These are phyloP conservation scores for Fusarium zealandicum DNA, from an alignment of 2,329 filamentous ascomycete species.

Conservation along the genomic window DNA sequence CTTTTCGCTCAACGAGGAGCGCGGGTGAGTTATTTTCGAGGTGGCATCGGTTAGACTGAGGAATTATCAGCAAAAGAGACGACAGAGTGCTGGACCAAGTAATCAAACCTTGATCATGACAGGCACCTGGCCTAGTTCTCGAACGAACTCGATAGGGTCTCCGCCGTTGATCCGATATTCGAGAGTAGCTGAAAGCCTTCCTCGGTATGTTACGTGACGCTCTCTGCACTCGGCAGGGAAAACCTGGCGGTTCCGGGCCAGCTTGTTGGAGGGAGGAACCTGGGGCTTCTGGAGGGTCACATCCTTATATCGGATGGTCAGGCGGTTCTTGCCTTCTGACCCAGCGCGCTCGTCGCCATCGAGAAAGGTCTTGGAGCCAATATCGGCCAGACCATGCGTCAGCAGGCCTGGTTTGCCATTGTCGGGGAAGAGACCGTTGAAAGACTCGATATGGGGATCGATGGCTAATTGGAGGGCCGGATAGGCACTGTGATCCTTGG, in stretches of 20 bases:
- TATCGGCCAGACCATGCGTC: conserved; percentile 81
- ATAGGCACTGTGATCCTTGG: conserved; percentile 86
- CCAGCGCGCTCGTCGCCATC: conserved; percentile 76
- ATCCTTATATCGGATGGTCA: conserved; percentile 81
- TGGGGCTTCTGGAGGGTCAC: conserved; percentile 83
- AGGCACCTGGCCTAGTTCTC: conserved; percentile 87
- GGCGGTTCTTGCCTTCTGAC: conserved; percentile 70
- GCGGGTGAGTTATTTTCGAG: conserved; percentile 85
- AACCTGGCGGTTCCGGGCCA: conserved; percentile 82
- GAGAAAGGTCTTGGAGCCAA: conserved; percentile 86
- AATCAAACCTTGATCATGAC: conserved; percentile 85
- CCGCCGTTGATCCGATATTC: conserved; percentile 89
- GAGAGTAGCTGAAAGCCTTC: conserved; percentile 81
- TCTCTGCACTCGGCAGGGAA: conserved; percentile 93
- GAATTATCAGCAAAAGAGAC: conserved; percentile 24
- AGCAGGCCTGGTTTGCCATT: conserved; percentile 68
- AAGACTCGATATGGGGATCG: conserved; percentile 91
- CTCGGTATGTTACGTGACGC: conserved; percentile 89
- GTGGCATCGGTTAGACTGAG: conserved; percentile 86
- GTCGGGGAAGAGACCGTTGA: conserved; percentile 85
- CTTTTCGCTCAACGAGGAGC: conserved; percentile 83
- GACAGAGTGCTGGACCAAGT: neutral
- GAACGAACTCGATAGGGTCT: conserved; percentile 80
- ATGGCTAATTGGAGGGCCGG: conserved; percentile 86
- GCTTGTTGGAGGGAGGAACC: conserved; percentile 83